Percentiles rank a stretch among this genome's conserved stretches.
Conservation (phyloP, 768 basidiomycete species). For the Porphyrellus cyaneotinctus region DNA sequence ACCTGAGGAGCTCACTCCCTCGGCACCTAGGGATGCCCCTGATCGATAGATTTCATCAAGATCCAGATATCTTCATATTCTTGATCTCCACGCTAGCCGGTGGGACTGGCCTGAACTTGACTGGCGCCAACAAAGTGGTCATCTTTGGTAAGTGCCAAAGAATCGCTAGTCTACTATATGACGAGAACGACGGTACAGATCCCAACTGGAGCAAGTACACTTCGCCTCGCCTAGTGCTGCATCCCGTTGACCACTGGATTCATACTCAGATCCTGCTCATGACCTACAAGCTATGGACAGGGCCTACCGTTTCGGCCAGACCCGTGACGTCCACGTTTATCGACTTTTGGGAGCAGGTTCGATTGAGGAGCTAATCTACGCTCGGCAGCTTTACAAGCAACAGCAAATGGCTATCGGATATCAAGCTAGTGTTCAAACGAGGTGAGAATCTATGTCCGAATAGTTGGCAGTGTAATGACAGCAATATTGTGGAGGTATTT, state of each 20-base stretch:
- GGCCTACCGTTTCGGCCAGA: constrained; percentile 84
- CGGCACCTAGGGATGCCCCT: constrained; percentile 65
- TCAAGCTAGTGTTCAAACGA: constrained; percentile 76
- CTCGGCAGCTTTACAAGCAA: constrained; percentile 88
- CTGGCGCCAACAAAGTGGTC: constrained; percentile 91
- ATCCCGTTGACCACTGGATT: neutral
- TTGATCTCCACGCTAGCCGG: constrained; percentile 90
- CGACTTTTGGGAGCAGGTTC: constrained; percentile 84
- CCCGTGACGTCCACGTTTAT: constrained; percentile 78
- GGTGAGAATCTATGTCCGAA: constrained; percentile 38
- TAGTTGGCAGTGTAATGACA: neutral
- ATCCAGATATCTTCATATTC: constrained; percentile 72
- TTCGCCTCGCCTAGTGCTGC: neutral
- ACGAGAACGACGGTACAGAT: constrained; percentile 41
- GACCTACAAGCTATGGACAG: constrained; percentile 91
- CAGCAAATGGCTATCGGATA: constrained; percentile 93
- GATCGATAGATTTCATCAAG: constrained; percentile 79
- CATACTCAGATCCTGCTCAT: constrained; percentile 79
- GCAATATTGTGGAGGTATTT: constrained; percentile 54
- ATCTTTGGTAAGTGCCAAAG: constrained; percentile 61
- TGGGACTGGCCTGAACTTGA: constrained; percentile 86
- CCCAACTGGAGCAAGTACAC: constrained; percentile 89
- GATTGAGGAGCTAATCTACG: constrained; percentile 84
- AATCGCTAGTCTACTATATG: neutral
- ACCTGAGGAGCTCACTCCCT: constrained; percentile 1